A percentile compares a stretch with the other conserved stretches of the same genome.
These are phyloP conservation scores for Verticillium alfalfae DNA, from an alignment of 2,329 filamentous ascomycete genomes.

Conservation along the genomic window DNA sequence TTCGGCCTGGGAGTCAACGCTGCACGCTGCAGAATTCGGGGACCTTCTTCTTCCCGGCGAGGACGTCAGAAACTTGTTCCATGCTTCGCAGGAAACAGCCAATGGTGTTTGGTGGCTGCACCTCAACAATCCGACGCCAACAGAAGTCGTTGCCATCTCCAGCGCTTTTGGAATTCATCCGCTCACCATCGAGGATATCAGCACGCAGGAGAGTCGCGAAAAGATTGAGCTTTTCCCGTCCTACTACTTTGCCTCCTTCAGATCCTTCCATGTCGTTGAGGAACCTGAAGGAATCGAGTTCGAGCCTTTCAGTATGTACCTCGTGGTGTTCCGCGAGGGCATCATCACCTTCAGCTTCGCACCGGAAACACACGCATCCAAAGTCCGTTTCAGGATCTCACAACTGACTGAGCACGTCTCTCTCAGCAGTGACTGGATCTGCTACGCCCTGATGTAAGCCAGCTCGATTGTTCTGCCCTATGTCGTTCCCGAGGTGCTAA, in stretches of 20 bases:
- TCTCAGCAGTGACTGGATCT: conserved; percentile 96
- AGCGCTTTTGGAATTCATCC: conserved; percentile 95
- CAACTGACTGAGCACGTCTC: conserved; percentile 92
- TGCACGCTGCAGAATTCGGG: conserved; percentile 83
- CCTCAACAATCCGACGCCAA: conserved; percentile 81
- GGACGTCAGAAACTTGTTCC: conserved; percentile 81
- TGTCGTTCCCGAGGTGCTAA: neutral
- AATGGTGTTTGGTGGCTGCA: conserved; percentile 99
- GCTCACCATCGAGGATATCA: conserved; percentile 92
- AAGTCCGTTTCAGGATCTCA: conserved; percentile 87
- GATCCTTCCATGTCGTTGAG: conserved; percentile 77
- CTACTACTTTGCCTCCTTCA: conserved; percentile 98
- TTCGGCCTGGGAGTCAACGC: conserved; percentile 86
- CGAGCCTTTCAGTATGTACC: conserved; percentile 93
- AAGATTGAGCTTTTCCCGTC: conserved; percentile 97
- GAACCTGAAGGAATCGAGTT: conserved; percentile 79
- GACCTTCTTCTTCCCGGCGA: conserved; percentile 87
- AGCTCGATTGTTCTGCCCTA: too few species aligned
- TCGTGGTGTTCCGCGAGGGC: conserved; percentile 92
- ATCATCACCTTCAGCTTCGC: conserved; percentile 92
- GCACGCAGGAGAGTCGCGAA: conserved; percentile 90
- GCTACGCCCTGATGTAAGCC: conserved; percentile 89
- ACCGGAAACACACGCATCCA: conserved; percentile 78
- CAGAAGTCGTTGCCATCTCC: conserved; percentile 82
- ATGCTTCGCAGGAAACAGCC: conserved; percentile 53